These are phyloP conservation scores for Diospyros lotus DNA, from an alignment of 148 eudicot genomes.

Conservation along the genomic window DNA sequence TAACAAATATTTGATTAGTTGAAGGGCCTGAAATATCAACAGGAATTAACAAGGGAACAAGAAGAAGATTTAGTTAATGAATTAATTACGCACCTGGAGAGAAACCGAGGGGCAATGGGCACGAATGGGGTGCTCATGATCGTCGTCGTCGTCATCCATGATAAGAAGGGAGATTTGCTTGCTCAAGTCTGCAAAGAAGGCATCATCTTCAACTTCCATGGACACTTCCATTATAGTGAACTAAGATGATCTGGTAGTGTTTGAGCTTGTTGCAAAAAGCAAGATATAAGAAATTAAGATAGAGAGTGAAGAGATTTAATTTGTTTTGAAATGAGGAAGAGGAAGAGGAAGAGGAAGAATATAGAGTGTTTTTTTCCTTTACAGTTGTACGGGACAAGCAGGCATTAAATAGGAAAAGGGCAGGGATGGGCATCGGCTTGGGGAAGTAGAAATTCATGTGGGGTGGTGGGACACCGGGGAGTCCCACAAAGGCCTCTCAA, in stretches of 20 bases:
- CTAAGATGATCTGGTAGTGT: background rate
- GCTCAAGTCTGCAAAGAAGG: slow-evolving; percentile 69
- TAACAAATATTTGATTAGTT: no score
- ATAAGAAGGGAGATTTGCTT: slow-evolving; percentile 76
- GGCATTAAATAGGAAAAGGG: slow-evolving; percentile 7
- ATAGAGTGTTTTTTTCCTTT: background rate
- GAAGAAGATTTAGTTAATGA: background rate
- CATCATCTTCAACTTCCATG: slow-evolving; percentile 72
- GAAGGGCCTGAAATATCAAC: no score
- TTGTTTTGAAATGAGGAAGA: no score
- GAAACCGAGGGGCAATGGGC: slow-evolving; percentile 36
- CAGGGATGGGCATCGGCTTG: background rate
- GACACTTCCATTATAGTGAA: slow-evolving; percentile 33
- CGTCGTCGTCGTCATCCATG: slow-evolving; percentile 78
- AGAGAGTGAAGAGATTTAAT: background rate
- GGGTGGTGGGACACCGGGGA: slow-evolving; percentile 13
- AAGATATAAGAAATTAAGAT: background rate
- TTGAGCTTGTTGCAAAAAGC: background rate
- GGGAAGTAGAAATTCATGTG: background rate
- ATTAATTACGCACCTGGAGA: slow-evolving; percentile 38
- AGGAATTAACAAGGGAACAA: no score
- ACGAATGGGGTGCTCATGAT: slow-evolving; percentile 29
- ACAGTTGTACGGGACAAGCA: background rate
- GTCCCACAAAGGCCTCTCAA: background rate
- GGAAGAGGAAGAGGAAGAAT: no score